Evolutionary conservation across 805 yeast species (phyloP).

Genomic region (Candida ponderosae): DNA sequence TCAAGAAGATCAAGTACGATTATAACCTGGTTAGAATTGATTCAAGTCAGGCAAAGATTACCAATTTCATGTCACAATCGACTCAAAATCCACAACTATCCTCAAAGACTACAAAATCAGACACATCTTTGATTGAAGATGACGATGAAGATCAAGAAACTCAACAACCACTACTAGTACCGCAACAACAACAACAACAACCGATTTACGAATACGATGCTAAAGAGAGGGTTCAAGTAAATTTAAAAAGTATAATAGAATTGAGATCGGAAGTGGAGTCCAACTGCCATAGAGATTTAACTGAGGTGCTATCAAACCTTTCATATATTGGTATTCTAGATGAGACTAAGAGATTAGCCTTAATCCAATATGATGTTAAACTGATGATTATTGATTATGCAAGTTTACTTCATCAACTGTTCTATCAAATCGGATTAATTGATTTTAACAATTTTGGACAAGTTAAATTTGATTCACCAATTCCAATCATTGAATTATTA

Average conservation of each 20-base stretch:
- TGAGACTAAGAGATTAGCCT: slow-evolving; percentile 54
- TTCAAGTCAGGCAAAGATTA: slow-evolving; percentile 49
- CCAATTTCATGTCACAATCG: slow-evolving; percentile 22
- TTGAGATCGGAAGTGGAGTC: slow-evolving; percentile 45
- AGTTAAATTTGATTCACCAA: slow-evolving; percentile 29
- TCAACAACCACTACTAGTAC: not conserved
- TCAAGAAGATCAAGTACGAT: slow-evolving; percentile 39
- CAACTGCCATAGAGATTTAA: slow-evolving; percentile 41
- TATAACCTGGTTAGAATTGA: slow-evolving; percentile 68
- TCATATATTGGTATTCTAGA: slow-evolving; percentile 83
- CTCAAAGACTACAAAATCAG: not conserved
- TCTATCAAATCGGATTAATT: slow-evolving; percentile 71
- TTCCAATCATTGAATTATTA: slow-evolving; percentile 31
- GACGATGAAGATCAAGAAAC: slow-evolving; percentile 3
- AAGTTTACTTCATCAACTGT: slow-evolving; percentile 55
- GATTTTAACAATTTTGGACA: slow-evolving; percentile 80
- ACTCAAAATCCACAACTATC: slow-evolving; percentile 6
- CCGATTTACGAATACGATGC: slow-evolving; percentile 1
- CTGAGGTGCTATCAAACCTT: slow-evolving; percentile 60
- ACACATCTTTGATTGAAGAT: not conserved
- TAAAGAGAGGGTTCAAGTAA: slow-evolving; percentile 32
- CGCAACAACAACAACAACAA: not conserved
- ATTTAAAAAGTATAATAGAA: slow-evolving; percentile 49
- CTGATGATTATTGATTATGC: slow-evolving; percentile 78
- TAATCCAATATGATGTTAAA: slow-evolving; percentile 79